Conservation (phyloP, 2,329 filamentous ascomycete genomes). For the Dryadomyces quercus-mongolicae region DNA sequence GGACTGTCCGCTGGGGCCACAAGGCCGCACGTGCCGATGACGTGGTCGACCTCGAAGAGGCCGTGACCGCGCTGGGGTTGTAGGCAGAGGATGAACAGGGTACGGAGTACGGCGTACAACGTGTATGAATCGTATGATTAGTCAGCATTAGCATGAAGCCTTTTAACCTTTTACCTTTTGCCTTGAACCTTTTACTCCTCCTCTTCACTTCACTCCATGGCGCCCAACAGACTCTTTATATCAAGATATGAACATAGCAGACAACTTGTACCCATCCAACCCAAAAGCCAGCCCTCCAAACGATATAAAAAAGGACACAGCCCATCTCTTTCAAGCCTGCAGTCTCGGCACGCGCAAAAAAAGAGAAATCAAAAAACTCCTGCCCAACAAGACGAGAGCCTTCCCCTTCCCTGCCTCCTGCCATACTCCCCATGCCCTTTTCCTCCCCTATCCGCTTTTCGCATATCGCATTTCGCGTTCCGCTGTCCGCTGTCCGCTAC, state of each 20-base stretch:
- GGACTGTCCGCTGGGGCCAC: constrained; percentile 36
- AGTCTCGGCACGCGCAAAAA: background rate
- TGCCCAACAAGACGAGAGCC: background rate
- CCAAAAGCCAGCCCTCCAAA: background rate
- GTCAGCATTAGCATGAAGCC: too few species aligned
- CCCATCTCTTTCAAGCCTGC: background rate
- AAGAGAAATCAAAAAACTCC: constrained; percentile 3
- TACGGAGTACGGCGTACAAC: too few species aligned
- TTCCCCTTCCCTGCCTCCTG: background rate
- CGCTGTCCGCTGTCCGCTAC: too few species aligned
- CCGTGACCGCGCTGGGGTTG: constrained; percentile 22
- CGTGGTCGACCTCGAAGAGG: constrained; percentile 41
- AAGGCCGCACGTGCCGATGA: constrained; percentile 37
- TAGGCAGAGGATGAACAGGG: background rate
- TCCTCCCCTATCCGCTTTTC: background rate
- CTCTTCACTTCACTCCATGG: background rate
- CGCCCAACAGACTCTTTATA: background rate
- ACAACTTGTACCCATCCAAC: background rate
- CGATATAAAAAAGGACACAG: background rate
- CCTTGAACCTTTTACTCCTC: background rate
- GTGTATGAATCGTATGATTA: too few species aligned
- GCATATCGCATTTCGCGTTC: background rate
- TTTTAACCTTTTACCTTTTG: background rate
- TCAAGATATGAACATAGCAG: background rate
- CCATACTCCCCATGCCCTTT: background rate